A percentile compares a stretch with the other conserved stretches of the same genome.
These are phyloP conservation scores for Trichoderma sp. DNA, from an alignment of 2,329 filamentous ascomycete species.

Conservation along the genomic window DNA sequence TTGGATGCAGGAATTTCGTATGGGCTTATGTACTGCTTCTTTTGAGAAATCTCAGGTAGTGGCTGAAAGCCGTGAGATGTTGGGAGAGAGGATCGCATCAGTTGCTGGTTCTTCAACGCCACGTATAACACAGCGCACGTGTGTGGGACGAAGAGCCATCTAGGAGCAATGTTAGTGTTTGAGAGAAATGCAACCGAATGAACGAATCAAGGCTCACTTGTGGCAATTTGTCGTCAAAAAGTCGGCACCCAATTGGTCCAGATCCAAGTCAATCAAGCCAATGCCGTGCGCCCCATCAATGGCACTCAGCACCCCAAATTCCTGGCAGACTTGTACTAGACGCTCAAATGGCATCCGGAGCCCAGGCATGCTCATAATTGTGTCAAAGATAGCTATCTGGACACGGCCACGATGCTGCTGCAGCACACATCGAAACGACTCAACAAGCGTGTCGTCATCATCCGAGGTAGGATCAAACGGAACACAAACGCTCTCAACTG, in stretches of 20 bases:
- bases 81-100: slow-evolving; percentile 16
- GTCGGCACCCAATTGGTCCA: slow-evolving; percentile 13
- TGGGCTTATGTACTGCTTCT: slow-evolving; percentile 14
- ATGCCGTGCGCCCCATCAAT: slow-evolving; percentile 25
- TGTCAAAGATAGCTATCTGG: slow-evolving; percentile 20
- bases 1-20: slow-evolving; percentile 12
- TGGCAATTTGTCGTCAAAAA: slow-evolving; percentile 21
- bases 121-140: slow-evolving; percentile 23
- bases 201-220: not conserved
- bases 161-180: not conserved
- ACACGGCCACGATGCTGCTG: slow-evolving; percentile 15
- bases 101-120: slow-evolving; percentile 5
- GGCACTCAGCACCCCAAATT: slow-evolving; percentile 9
- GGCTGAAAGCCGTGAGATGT: slow-evolving; percentile 22
- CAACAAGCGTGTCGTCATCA: slow-evolving; percentile 17
- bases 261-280: slow-evolving; percentile 20
- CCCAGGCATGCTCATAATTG: slow-evolving; percentile 23
- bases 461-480: slow-evolving; percentile 16
- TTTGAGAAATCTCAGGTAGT: slow-evolving; percentile 4
- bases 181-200: too few species aligned
- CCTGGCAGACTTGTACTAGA: not conserved
- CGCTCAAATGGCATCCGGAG: slow-evolving; percentile 23
- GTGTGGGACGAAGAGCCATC: slow-evolving; percentile 24
- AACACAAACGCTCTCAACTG: slow-evolving; percentile 12
- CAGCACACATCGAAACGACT: slow-evolving; percentile 12